Percentiles rank a stretch among this genome's conserved stretches.
Conservation (phyloP, 2,329 filamentous ascomycete species). For the Beauveria australis region DNA sequence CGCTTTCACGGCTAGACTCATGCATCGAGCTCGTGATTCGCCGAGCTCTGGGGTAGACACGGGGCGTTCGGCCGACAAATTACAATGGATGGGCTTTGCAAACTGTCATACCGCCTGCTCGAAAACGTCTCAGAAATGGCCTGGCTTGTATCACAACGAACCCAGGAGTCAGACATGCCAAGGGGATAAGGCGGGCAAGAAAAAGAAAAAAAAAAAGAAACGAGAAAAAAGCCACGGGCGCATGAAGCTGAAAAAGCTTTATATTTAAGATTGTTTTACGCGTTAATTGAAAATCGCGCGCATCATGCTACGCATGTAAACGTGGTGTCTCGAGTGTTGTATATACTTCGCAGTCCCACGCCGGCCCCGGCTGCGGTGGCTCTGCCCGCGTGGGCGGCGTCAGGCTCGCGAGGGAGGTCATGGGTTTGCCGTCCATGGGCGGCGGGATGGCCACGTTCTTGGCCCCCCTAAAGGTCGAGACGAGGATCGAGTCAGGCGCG, state of each 20-base stretch:
- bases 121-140: not conserved
- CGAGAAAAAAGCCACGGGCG: not conserved
- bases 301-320: not conserved
- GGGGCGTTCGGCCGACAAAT: not conserved
- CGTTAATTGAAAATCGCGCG: not conserved
- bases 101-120: not conserved
- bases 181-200: not conserved
- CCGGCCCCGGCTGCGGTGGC: not conserved
- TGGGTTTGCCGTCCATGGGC: not conserved
- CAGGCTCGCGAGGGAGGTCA: not conserved
- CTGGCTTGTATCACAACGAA: not conserved
- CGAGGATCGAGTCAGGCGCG: not conserved
- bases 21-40: not conserved
- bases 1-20: not conserved
- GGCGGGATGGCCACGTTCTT: not conserved
- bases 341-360: conserved; percentile 5
- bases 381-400: not conserved
- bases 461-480: not conserved
- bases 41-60: too few relatives aligned
- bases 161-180: not conserved
- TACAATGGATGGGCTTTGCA: not conserved
- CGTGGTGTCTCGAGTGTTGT: conserved; percentile 1
- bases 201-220: not conserved
- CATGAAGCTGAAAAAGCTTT: not conserved
- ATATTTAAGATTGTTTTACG: not conserved